Base-by-base conservation (phyloP, 768 basidiomycete species). In the Phanerochaete carnosa region DNA sequence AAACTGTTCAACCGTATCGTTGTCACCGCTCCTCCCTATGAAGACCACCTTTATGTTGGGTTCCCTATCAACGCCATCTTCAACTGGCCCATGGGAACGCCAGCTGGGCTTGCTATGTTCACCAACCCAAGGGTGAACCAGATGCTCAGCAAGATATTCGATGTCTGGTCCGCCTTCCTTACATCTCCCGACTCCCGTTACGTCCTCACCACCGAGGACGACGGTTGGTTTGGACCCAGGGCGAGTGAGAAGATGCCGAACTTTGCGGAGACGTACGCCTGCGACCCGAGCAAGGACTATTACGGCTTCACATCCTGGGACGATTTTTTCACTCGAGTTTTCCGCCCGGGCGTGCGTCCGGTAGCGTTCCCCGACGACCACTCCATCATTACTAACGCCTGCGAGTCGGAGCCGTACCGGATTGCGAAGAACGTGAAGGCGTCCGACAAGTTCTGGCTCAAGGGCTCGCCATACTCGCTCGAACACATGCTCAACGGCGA, bases 401-500 rank as follows among this genome's bases (percentile, higher is more conserved):
- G 85, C 74, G 86, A 88, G 67, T 83, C 81, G 19, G 76, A 70
- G 22, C 68, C 82, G 3, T 79, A 81, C 68, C 72, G 75, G 39
- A 74, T 83, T 45, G 70, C 69, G 2, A 29, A 46, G 33, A 61
- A 80, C 57, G 78, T 83, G 33, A 66, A 80, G 55, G 68, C 66
- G 1, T 68, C 67, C 5, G 83, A 84, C 57, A 64, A 68, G 33
- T 86, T 88, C 70, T 88, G 84, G 85, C 65, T 86, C 69, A 88
- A 88, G 67, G 82, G 77, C 0, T 74, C 86, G 65, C 79, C 80
- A 0, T 88, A 88, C 69, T 87, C 85, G 2, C 80, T 87, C 45
- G 33, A 67, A 9, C 77, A 86, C 65, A 83, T 87, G 73, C 79
- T 88, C 28, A 28, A 76, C 49, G 35, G 76, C 55, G 77, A 84